A percentile compares a stretch with the other conserved stretches of the same genome.
Conservation (phyloP, 2,329 filamentous ascomycete genomes). For the Claviceps quebecensis region DNA sequence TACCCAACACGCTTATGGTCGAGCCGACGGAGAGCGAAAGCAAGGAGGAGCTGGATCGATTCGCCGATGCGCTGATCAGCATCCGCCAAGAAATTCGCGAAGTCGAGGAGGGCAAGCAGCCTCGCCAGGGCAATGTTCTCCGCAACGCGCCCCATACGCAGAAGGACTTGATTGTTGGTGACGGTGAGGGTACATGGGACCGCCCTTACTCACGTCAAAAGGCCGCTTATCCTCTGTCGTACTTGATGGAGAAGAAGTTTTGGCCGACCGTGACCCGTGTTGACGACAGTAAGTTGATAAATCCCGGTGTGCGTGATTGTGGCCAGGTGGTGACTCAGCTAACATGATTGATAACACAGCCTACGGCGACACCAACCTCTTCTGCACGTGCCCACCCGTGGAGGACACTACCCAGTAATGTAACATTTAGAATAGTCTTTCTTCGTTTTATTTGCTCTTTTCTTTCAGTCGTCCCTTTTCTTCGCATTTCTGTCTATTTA, state of each 20-base stretch:
- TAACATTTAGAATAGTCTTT: background rate
- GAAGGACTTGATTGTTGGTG: conserved; percentile 56
- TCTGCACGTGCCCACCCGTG: conserved; percentile 86
- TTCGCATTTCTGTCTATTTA: background rate
- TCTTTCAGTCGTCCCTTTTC: background rate
- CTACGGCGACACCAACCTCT: conserved; percentile 82
- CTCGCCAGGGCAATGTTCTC: conserved; percentile 66
- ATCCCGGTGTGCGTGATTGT: background rate
- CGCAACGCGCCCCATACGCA: conserved; percentile 83
- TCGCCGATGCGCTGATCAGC: conserved; percentile 76
- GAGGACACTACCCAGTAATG: conserved; percentile 36
- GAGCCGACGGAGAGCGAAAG: conserved; percentile 91
- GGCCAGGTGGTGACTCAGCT: background rate
- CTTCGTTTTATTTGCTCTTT: background rate
- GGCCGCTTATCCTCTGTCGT: conserved; percentile 76
- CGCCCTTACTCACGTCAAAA: conserved; percentile 67
- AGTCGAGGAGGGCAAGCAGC: conserved; percentile 65
- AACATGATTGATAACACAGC: conserved; percentile 32
- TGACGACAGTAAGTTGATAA: conserved; percentile 58
- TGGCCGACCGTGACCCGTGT: conserved; percentile 81
- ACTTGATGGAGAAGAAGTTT: conserved; percentile 89
- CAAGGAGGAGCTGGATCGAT: conserved; percentile 84
- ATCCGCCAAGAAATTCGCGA: conserved; percentile 77
- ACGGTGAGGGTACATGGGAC: conserved; percentile 50
- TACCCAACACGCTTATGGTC: conserved; percentile 93